Conservation (phyloP, 2,329 filamentous ascomycete species). For the Ustilaginoidea virens region DNA sequence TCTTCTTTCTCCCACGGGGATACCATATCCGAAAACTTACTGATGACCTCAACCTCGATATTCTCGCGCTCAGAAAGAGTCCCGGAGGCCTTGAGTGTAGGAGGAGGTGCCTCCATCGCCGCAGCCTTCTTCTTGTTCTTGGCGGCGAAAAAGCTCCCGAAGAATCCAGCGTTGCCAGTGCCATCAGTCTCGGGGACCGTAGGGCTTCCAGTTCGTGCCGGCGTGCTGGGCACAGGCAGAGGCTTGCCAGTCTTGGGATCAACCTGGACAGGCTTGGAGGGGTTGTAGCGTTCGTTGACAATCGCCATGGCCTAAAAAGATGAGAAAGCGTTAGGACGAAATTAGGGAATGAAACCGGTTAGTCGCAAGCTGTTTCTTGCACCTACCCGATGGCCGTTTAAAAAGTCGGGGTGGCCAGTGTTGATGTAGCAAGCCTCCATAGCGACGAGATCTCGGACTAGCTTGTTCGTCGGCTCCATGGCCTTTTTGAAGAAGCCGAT, state of each 20-base stretch:
- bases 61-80: conserved; percentile 86
- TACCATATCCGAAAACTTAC: conserved; percentile 34
- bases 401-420: conserved; percentile 93
- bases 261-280: conserved; percentile 76
- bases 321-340: background rate
- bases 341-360: background rate
- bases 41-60: conserved; percentile 96
- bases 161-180: conserved; percentile 62
- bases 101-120: conserved; percentile 93
- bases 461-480: conserved; percentile 96
- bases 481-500: conserved; percentile 95
- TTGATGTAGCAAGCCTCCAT: conserved; percentile 99
- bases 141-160: conserved; percentile 94
- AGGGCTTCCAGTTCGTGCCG: conserved; percentile 62
- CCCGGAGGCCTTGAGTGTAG: conserved; percentile 85
- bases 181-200: conserved; percentile 39
- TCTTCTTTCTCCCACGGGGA: background rate
- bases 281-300: conserved; percentile 80
- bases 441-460: conserved; percentile 78
- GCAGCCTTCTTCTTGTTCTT: conserved; percentile 99
- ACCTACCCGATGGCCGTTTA: conserved; percentile 78
- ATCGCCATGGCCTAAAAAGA: conserved; percentile 71
- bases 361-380: no score
- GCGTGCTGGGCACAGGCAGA: conserved; percentile 48
- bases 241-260: conserved; percentile 98